Conservation (phyloP, 2,329 filamentous ascomycete genomes). For the Sporothrix globosa region DNA sequence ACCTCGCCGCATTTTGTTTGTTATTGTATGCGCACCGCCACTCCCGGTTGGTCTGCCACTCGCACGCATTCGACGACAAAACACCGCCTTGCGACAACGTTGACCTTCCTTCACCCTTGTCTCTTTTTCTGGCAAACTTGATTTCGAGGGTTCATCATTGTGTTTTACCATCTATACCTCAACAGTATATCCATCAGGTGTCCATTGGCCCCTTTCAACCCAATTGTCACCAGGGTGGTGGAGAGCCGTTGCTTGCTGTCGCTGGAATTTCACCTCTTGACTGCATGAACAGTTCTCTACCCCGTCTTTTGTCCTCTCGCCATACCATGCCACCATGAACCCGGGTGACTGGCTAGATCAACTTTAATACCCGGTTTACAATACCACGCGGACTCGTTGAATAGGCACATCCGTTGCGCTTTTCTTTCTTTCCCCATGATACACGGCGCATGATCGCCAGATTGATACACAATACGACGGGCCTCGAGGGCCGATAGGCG, state of each 20-base stretch:
- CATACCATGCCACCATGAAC: conserved; percentile 26
- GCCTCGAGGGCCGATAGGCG: not conserved
- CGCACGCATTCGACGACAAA: not conserved
- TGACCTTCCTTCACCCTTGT: not conserved
- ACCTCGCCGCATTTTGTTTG: not conserved
- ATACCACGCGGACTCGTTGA: conserved; percentile 14
- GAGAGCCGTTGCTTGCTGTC: conserved; percentile 12
- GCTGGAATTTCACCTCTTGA: not conserved
- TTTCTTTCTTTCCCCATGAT: not conserved
- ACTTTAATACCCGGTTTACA: not conserved
- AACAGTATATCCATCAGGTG: not conserved
- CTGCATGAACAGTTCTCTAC: conserved; percentile 13
- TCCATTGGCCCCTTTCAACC: not conserved
- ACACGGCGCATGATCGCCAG: not conserved
- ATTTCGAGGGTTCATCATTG: not conserved
- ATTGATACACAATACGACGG: not conserved
- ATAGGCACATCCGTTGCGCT: conserved; percentile 14
- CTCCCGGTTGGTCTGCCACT: conserved; percentile 1
- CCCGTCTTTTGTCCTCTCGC: not conserved
- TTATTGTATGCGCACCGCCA: conserved; percentile 13
- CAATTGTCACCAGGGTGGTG: not conserved
- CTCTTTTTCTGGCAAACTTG: not conserved
- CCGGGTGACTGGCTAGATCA: conserved; percentile 21
- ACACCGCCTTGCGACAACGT: not conserved
- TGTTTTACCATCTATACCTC: not conserved